phyloP scores from a whole-genome alignment of 2,329 filamentous ascomycete genomes.

The Teratosphaeria nubilosa region DNA sequence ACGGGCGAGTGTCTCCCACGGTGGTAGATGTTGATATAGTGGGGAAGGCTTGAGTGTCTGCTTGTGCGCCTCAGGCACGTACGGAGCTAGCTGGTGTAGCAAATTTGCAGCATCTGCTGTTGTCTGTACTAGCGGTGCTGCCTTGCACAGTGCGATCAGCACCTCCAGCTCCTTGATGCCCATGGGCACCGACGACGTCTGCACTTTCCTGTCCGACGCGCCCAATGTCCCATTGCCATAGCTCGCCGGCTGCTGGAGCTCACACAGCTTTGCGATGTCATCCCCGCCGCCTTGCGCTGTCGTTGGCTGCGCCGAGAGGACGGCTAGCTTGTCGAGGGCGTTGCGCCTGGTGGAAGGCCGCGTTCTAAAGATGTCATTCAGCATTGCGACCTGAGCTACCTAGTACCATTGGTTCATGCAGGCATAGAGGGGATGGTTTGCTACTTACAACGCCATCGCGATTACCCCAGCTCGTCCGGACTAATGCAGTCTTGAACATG shows the following conservation, averaged over 20 bases:
- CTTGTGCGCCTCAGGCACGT: constrained; percentile 73
- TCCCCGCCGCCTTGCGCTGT: constrained; percentile 13
- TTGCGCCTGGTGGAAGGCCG: constrained; percentile 31
- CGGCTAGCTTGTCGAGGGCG: constrained; percentile 42
- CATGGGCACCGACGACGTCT: constrained; percentile 27
- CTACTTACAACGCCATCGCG: background rate
- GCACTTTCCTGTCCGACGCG: background rate
- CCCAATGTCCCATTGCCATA: constrained; percentile 12
- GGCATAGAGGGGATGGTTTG: background rate
- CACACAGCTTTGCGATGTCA: constrained; percentile 35
- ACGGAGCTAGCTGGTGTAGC: constrained; percentile 67
- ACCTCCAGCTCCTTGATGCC: constrained; percentile 82
- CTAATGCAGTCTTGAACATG: background rate
- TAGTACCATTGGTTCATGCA: background rate
- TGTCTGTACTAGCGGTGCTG: constrained; percentile 64
- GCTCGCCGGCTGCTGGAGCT: constrained; percentile 12
- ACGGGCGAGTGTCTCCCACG: constrained; percentile 73
- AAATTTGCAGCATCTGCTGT: constrained; percentile 66
- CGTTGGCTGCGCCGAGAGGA: constrained; percentile 33
- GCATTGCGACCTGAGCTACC: constrained; percentile 5
- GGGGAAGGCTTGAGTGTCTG: constrained; percentile 73
- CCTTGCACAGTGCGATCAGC: constrained; percentile 81
- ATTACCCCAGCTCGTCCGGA: background rate
- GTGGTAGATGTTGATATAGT: constrained; percentile 71
- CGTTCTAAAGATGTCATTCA: constrained; percentile 13